These are phyloP conservation scores for Coniochaeta ligniaria DNA, from an alignment of 2,329 filamentous ascomycete genomes.

Conservation along the genomic window DNA sequence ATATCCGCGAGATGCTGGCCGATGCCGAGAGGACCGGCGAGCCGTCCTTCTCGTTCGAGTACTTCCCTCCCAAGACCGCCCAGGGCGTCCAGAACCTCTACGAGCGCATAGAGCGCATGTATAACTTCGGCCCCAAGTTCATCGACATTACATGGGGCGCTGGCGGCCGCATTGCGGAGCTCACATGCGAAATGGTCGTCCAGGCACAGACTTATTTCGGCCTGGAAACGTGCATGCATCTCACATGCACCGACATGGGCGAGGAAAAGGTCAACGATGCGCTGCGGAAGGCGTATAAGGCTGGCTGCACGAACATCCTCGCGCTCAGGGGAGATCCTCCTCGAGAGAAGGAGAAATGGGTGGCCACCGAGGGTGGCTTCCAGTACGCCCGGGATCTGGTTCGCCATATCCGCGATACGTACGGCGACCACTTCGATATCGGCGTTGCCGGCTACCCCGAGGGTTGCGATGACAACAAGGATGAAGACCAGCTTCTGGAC, in stretches of 20 bases:
- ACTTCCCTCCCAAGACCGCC: slow-evolving; percentile 96
- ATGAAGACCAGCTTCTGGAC: slow-evolving; percentile 77
- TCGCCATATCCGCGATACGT: slow-evolving; percentile 66
- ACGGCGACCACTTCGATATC: slow-evolving; percentile 91
- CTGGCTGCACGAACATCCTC: slow-evolving; percentile 95
- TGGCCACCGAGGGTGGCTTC: slow-evolving; percentile 78
- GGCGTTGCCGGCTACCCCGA: slow-evolving; percentile 96
- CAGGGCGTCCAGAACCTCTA: slow-evolving; percentile 99
- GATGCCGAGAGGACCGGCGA: slow-evolving; percentile 72
- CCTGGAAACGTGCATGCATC: slow-evolving; percentile 96
- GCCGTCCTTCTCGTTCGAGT: slow-evolving; percentile 97
- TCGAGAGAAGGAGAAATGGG: slow-evolving; percentile 89
- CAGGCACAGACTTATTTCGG: slow-evolving; percentile 94
- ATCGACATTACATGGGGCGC: slow-evolving; percentile 99
- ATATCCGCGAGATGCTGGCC: slow-evolving; percentile 86
- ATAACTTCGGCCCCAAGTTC: slow-evolving; percentile 86
- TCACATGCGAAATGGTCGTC: slow-evolving; percentile 96
- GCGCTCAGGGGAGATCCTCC: slow-evolving; percentile 91
- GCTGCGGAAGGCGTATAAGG: slow-evolving; percentile 80
- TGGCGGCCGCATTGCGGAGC: slow-evolving; percentile 79
- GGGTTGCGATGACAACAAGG: slow-evolving; percentile 86
- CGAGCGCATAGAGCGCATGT: slow-evolving; percentile 99
- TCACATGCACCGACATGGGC: slow-evolving; percentile 98
- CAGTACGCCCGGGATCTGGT: slow-evolving; percentile 86
- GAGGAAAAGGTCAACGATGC: slow-evolving; percentile 85